A percentile compares a stretch with the other conserved stretches of the same genome.
phyloP scores from a whole-genome alignment of 805 yeast genomes.

The Nakazawaea sp. region DNA sequence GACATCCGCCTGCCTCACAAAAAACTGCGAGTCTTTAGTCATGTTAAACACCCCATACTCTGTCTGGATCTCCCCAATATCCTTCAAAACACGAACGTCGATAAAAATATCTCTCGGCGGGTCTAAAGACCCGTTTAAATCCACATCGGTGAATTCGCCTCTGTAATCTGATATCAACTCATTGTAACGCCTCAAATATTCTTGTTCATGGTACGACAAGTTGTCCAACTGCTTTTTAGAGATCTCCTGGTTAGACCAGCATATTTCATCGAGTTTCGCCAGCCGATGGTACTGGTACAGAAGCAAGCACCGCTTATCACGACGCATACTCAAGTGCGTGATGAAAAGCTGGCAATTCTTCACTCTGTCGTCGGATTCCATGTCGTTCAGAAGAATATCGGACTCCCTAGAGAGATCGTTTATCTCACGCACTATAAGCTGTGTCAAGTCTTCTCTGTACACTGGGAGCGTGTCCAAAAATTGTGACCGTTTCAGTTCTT shows the following conservation, averaged over 20 bases:
- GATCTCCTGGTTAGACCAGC: slow-evolving; percentile 65
- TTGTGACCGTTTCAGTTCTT: slow-evolving; percentile 77
- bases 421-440: slow-evolving; percentile 66
- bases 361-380: slow-evolving; percentile 32
- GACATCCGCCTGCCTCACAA: slow-evolving; percentile 90
- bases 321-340: slow-evolving; percentile 66
- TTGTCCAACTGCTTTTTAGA: slow-evolving; percentile 34
- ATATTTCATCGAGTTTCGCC: slow-evolving; percentile 53
- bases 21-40: slow-evolving; percentile 90
- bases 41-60: slow-evolving; percentile 94
- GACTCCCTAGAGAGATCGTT: slow-evolving; percentile 53
- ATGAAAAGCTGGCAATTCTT: slow-evolving; percentile 63
- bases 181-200: slow-evolving; percentile 64
- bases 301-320: slow-evolving; percentile 84
- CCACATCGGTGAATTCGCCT: slow-evolving; percentile 75
- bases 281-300: slow-evolving; percentile 78
- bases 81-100: slow-evolving; percentile 87
- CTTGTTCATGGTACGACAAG: slow-evolving; percentile 73
- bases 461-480: slow-evolving; percentile 59
- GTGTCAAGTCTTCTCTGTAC: slow-evolving; percentile 66
- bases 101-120: slow-evolving; percentile 92
- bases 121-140: slow-evolving; percentile 77
- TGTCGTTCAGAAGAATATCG: slow-evolving; percentile 31
- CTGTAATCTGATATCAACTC: slow-evolving; percentile 71
- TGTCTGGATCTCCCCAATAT: slow-evolving; percentile 96